Conservation (phyloP, 1,139 yeast genomes). For the Blastobotrys malaysiensis region DNA sequence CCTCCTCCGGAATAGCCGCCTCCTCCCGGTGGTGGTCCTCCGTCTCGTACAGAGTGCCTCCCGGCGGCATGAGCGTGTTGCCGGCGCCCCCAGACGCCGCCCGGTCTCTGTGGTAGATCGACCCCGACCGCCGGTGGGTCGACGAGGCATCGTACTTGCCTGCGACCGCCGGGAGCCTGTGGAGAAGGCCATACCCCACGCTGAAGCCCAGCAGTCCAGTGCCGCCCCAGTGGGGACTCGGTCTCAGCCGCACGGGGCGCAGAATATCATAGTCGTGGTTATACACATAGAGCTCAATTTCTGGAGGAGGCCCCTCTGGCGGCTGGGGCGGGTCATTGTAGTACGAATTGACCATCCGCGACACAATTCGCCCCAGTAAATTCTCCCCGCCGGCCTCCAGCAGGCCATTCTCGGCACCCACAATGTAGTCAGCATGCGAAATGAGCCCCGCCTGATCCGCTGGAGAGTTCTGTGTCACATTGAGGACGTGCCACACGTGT, state of each 20-base stretch:
- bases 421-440: slow-evolving; percentile 82
- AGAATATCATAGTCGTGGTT: slow-evolving; percentile 81
- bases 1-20: slow-evolving; percentile 5
- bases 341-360: slow-evolving; percentile 21
- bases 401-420: slow-evolving; percentile 82
- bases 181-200: slow-evolving; percentile 87
- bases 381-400: slow-evolving; percentile 85
- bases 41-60: slow-evolving; percentile 33
- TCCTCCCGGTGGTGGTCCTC: slow-evolving; percentile 2
- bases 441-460: slow-evolving; percentile 79
- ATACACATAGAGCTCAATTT: slow-evolving; percentile 64
- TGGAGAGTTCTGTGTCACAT: slow-evolving; percentile 72
- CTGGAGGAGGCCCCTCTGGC: slow-evolving; percentile 23
- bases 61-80: slow-evolving; percentile 24
- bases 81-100: not conserved
- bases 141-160: slow-evolving; percentile 38
- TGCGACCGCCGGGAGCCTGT: slow-evolving; percentile 68
- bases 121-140: slow-evolving; percentile 12
- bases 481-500: slow-evolving; percentile 81
- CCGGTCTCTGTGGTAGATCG: slow-evolving; percentile 4
- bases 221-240: slow-evolving; percentile 56
- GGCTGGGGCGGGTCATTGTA: slow-evolving; percentile 18
- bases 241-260: slow-evolving; percentile 78
- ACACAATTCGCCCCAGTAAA: slow-evolving; percentile 61
- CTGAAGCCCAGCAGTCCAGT: slow-evolving; percentile 87